Evolutionary conservation across 2,329 filamentous ascomycete species (phyloP), one percentile per base, ranked within the genome.

Genomic region (Penicillium sp.): DNA sequence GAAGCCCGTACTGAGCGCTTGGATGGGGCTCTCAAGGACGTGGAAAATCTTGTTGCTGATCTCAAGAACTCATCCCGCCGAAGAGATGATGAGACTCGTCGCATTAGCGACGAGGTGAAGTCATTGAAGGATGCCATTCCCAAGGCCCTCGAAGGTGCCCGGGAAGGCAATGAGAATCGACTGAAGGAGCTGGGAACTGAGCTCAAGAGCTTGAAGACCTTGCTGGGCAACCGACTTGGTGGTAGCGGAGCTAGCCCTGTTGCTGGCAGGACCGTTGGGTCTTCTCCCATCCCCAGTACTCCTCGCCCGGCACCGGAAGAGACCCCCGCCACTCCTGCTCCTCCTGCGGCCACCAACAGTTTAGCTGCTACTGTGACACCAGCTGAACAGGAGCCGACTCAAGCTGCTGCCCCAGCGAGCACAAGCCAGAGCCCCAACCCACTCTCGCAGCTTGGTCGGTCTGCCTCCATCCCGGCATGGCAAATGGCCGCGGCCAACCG

Each of bases 171-270:
- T 27, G 92, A 97, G 69, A 83, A 80, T 61, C 83, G 91, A 46
- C 78, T 99, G 55, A 88, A 86, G 72, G 94, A 97, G 65, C 84
- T 99, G 62, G 89, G 90, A 62, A 83, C 81, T 7, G 94, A 99
- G 75, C 80, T 99, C 65, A 91, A 89, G 79, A 97, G 92, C 71
- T 78, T 99, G 66, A 97, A 97, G 82, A 89, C 90, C 3, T 80
- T 99, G 50, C 85, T 99, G 48, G 80, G 80, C 34, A 88, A 86
- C 71, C 77, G 85, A 41, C 79, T 87, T 42, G 76, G 77, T 59
- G 70, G 66, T 54, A 61, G 66, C 52, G 63, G 68, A 35, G 66
- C 65, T 52, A 57, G 69, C 48, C 69, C 75, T 42, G 60, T 64
- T 12, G 58, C 70, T 45, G 68, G 69, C 34, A 67, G 69, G 25